Evolutionary conservation across 2,329 filamentous ascomycete genomes (phyloP), one percentile per base, ranked within the genome.

Genomic region (Phialocephala sp.): DNA sequence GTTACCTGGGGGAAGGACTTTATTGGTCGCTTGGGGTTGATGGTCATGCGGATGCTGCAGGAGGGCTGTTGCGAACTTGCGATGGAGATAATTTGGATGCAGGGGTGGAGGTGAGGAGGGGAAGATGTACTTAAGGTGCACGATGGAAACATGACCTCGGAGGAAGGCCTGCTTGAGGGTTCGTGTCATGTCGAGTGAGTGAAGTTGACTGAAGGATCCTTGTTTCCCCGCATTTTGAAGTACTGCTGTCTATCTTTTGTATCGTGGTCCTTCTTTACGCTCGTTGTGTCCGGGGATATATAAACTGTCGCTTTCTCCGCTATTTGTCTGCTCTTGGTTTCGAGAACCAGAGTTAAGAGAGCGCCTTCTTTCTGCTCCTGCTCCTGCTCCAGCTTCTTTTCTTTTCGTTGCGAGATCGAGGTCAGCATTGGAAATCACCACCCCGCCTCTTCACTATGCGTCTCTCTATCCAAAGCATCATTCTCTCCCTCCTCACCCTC

Each of bases 401-500:
- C 47, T 27, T 20, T 22, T 50, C 22, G n/a, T 24, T 11, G 4
- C 9, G 22, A 9, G 20, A 20, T 24, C 45, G 45, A 50, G 22
- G 45, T 50, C 45, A 50, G 4, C 43, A 27, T 8, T 27, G 2
- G 20, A 50, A 22, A 27, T 32, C 27, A 32, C 27, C 27, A 32
- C 27, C 27, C 3, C 27, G 32, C 50, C 4, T 8, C 2, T 18
- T 27, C 55, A 57, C 1, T 1, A 57, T 57, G 55, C 55, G 35
- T 57, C 55, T 57, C 32, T 41, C 55, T 14, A 22, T 57, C 8
- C n/a, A 12, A 6, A n/a, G 35, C 8, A 39, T 20, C 15, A 12
- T 20, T 14, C 9, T 58, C 54, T 58, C 52, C 24, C 5, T 63
- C 37, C 27, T 58, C 37, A 8, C 54, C 18, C 20, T 63, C 54